Evolutionary conservation across 805 yeast species (phyloP), one percentile per base, ranked within the genome.

Genomic region (Jamesozyma piceae): DNA sequence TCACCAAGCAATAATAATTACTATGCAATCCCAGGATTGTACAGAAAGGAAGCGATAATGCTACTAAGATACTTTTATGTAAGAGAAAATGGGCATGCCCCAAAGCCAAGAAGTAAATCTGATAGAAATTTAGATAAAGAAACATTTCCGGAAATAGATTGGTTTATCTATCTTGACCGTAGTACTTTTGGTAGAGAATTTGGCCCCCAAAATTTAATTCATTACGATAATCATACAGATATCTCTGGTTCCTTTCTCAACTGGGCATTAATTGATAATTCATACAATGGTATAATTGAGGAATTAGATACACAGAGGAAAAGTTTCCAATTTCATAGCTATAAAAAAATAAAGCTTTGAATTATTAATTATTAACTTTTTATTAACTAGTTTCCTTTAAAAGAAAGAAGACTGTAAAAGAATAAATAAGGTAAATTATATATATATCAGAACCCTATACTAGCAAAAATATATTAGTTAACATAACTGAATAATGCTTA

Each of bases 31-130:
- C 96, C 97, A 0, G 97, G 95, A 0, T 67, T 92, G 3, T 65
- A 77, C 50, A 65, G 94, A 41, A 78, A 77, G 44, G 96, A 89
- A 52, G 95, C 96, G 0, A 79, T 92, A 9, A 72, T 84, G 60
- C 61, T 92, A 36, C 65, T 92, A 35, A 70, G 98, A 44, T 74
- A 77, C 57, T 92, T 92, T 62, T 92, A 92, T 59, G 74, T 89
- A 8, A 79, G 76, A 56, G 94, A 88, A 56, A 92, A 92, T 62
- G 80, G 75, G 24, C 75, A 78, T 36, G 95, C 97, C 1, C 98
- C 97, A 0, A 72, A 63, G 21, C 89, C 95, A 3, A 77, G 83
- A 52, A 67, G 73, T 19, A 89, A 89, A 58, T 80, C 80, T 60
- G 78, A 74, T 59, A 77, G 81, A 59, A 76, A 65, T 45, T 70